Conservation (phyloP, 768 basidiomycete genomes). For the Podaxis mareebaensis region DNA sequence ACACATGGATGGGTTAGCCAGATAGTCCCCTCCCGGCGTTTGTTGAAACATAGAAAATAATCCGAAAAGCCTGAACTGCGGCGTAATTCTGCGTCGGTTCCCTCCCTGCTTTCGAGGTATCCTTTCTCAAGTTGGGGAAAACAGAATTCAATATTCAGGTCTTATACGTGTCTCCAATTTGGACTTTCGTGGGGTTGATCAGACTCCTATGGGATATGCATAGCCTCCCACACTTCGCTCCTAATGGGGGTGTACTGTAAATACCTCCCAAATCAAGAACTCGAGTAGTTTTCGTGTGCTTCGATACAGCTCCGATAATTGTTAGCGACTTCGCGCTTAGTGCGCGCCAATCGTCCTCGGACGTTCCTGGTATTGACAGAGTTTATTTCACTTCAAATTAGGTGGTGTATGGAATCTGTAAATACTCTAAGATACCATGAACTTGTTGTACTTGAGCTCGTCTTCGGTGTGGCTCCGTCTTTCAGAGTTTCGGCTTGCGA, state of each 20-base stretch:
- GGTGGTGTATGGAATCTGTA: too few relatives aligned
- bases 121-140: not conserved
- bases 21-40: conserved; percentile 5
- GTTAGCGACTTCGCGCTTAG: too few relatives aligned
- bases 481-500: conserved; percentile 9
- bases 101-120: not conserved
- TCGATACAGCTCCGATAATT: too few relatives aligned
- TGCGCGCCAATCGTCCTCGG: too few relatives aligned
- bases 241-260: too few relatives aligned
- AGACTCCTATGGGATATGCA: not conserved
- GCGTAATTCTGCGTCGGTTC: not conserved
- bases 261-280: too few relatives aligned
- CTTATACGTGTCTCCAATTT: not conserved
- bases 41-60: conserved; percentile 2
- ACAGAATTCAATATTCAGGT: not conserved
- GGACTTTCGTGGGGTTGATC: not conserved
- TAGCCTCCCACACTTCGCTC: too few relatives aligned
- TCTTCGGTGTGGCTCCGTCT: not conserved
- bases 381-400: too few relatives aligned
- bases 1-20: conserved; percentile 4
- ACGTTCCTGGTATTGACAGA: too few relatives aligned
- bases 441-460: not conserved
- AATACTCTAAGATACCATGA: not conserved
- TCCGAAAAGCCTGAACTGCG: not conserved
- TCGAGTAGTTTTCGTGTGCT: too few relatives aligned